A percentile compares a stretch with the other conserved stretches of the same genome.
phyloP scores from a whole-genome alignment of 108 stramenopile species.

The Pelagomonas calceolata region DNA sequence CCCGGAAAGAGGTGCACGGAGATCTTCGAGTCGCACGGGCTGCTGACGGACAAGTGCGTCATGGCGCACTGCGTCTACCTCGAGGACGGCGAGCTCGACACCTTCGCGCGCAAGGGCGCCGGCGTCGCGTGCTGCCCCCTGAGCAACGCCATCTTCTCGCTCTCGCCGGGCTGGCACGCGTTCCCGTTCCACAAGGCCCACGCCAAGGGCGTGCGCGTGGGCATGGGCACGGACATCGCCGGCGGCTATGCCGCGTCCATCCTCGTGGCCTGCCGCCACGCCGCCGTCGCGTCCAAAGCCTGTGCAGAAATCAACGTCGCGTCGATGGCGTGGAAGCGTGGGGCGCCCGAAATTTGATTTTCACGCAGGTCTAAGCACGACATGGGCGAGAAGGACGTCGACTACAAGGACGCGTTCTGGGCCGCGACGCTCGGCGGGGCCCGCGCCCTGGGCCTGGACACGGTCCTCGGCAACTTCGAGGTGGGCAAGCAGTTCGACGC shows the following conservation, averaged over 20 bases:
- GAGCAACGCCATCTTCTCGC: conserved; percentile 39
- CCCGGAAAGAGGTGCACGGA: conserved; percentile 30
- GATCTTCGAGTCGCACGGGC: conserved; percentile 36
- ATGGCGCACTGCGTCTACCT: conserved; percentile 57
- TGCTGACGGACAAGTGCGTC: conserved; percentile 36
- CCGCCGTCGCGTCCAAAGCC: conserved; percentile 43
- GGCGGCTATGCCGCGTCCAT: conserved; percentile 56
- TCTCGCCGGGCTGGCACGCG: conserved; percentile 11
- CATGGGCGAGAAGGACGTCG: conserved; percentile 10
- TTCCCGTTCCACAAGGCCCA: conserved; percentile 9
- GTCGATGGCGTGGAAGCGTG: too few species aligned
- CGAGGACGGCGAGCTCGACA: conserved; percentile 22
- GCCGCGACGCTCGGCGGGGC: conserved; percentile 61
- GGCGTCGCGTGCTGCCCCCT: conserved; percentile 56
- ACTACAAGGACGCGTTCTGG: conserved; percentile 51
- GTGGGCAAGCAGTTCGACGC: conserved; percentile 57
- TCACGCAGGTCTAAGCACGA: conserved; percentile 15
- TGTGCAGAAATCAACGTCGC: too few species aligned
- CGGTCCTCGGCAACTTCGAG: conserved; percentile 40
- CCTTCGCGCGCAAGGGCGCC: conserved; percentile 23
- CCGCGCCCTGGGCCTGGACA: conserved; percentile 36
- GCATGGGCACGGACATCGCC: conserved; percentile 60
- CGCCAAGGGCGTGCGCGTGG: conserved; percentile 40
- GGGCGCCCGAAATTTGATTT: too few species aligned
- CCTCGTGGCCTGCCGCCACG: conserved; percentile 36